Conservation (phyloP, 441 rosid species). For the Croton setiger region DNA sequence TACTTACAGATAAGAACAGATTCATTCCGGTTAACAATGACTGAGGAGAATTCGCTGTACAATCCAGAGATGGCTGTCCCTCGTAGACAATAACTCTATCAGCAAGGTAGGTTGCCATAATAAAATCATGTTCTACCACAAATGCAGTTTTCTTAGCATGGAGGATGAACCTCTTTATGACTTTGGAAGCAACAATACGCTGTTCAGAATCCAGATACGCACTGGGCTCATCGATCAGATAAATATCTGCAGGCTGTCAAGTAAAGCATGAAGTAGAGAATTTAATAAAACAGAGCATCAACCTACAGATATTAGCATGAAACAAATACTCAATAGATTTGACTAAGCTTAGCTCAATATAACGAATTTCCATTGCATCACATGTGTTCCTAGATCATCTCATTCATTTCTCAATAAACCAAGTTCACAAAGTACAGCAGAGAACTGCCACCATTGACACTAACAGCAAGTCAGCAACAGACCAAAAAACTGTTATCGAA, state of each 20-base stretch:
- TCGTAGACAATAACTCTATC: slow-evolving; percentile 94
- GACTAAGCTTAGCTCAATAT: not conserved
- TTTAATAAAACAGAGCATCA: not conserved
- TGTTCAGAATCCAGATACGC: slow-evolving; percentile 98
- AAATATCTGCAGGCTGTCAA: slow-evolving; percentile 92
- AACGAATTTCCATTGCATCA: not conserved
- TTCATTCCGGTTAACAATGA: slow-evolving; percentile 96
- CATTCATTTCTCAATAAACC: not conserved
- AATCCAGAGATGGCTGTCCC: slow-evolving; percentile 82
- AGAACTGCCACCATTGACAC: not conserved
- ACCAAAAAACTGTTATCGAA: not conserved
- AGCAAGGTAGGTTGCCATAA: slow-evolving; percentile 93
- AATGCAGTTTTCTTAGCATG: slow-evolving; percentile 98
- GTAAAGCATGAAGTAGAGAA: slow-evolving; percentile 17
- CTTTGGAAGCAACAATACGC: slow-evolving; percentile 94
- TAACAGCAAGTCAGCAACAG: too few species aligned
- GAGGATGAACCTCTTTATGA: slow-evolving; percentile 91
- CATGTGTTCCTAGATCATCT: not conserved
- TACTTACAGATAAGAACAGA: slow-evolving; percentile 86
- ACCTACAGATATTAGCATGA: slow-evolving; percentile 4
- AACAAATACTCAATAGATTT: not conserved
- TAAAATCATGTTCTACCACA: slow-evolving; percentile 95
- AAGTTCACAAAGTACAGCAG: not conserved
- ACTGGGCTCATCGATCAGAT: slow-evolving; percentile 95
- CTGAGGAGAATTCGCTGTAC: slow-evolving; percentile 84